Base-by-base conservation (phyloP, 2,329 filamentous ascomycete species). In the Clonostachys sp. region DNA sequence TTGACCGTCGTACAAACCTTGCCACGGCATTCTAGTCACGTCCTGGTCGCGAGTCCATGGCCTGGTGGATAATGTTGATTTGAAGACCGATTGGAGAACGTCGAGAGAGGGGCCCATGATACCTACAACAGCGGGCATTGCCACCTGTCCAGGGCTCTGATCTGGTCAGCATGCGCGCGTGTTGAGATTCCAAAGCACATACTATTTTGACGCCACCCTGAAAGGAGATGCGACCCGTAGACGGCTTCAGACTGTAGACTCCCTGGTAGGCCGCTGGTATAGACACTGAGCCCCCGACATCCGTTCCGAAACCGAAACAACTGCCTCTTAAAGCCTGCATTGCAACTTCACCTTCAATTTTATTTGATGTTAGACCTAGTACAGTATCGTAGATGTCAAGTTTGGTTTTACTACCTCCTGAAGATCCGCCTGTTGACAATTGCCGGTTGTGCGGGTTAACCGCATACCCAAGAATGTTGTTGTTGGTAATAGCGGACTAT, bases 201-300 rank as follows among this genome's bases (percentile, higher is more conserved):
- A 30, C 24, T 30, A 18, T 39, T n/a, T 39, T 39, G 36, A 18
- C 36, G 8, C 14, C 36, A n/a, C 17, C 36, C 36, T 12, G 14
- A 12, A 57, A 59, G 0, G 55, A 50, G 0, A 59, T 7, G 3
- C 57, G 45, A 5, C 51, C 51, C 0, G 57, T 49, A 0, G 71
- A 61, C n/a, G 60, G 61, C 20, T 59, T 62, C 2, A 62, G 45
- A 57, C 56, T 57, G 65, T 95, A 96, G 61, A 92, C 89, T 8
- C 91, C 91, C 3, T 87, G 87, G 71, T 91, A 96, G 56, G 95
- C 89, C 13, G 91, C 91, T 0, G 91, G 91, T 44, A 96, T 75
- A 49, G 91, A 78, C 43, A 96, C 86, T 2, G 89, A 95, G 14
- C 91, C 91, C 53, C 91, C 91, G 0, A 91, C 97, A 62, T 99